Evolutionary conservation across 805 yeast genomes (phyloP), one percentile per base, ranked within the genome.

Genomic region (Spathaspora passalidarum): DNA sequence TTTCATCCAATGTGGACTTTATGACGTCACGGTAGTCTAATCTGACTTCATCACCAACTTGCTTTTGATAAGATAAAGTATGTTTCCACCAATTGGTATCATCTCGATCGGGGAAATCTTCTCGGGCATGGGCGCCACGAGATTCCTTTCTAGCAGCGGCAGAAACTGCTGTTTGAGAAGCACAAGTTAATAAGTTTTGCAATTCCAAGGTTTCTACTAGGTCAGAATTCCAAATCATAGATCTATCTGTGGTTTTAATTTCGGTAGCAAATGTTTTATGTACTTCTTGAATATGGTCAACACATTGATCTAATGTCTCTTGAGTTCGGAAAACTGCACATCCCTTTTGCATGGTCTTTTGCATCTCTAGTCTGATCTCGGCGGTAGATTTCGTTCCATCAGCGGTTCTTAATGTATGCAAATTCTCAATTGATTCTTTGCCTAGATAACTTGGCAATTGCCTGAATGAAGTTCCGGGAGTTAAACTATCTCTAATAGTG

Each of bases 81-180:
- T 92, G 99, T 77, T 92, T 94, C 92, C 88, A 89, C 99, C 99
- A 92, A 79, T 90, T 78, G 46, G 65, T 90, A 68, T 92, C 99
- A 65, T 92, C 96, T 82, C 99, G 89, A 52, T 82, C 84, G 62
- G 96, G 97, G 76, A 72, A 91, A 70, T 92, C 99, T 72, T 92
- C 99, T 78, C 98, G 86, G 49, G 99, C 97, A 65, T 92, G 99
- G 42, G 99, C 98, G 76, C 99, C 99, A 78, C 99, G 88, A 32
- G 97, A 90, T 76, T 92, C 99, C 62, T 78, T 84, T 79, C 99
- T 88, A 47, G 89, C 95, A 52, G 94, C 90, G 43, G 99, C 99
- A 52, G 96, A 81, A 55, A 74, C 75, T 26, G 98, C 98, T 44
- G 97, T 91, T 78, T 94, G 99, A 53, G 85, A 82, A 51, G 98